Evolutionary conservation across 1,284 basidiomycete genomes (phyloP).

Genomic region (Leccinum discolor): DNA sequence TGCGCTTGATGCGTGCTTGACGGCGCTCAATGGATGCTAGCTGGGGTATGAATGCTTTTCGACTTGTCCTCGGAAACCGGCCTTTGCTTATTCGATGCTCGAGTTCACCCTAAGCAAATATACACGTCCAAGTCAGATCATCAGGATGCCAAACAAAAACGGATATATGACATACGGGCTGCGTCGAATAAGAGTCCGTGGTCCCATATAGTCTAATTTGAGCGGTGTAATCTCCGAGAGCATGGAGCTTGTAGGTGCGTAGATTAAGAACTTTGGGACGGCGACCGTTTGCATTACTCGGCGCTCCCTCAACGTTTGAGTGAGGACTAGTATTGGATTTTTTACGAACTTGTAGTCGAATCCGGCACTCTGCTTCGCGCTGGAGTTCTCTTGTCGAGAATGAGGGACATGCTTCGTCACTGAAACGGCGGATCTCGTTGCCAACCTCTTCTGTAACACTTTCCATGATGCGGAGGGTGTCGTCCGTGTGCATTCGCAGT

Average conservation of each 20-base stretch:
- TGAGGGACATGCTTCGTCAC: neutral
- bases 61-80: neutral
- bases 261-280: neutral
- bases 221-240: neutral
- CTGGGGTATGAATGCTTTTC: neutral
- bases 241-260: neutral
- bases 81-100: neutral
- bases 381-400: neutral
- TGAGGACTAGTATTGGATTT: neutral
- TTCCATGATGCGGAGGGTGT: neutral
- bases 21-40: neutral
- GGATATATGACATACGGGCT: neutral
- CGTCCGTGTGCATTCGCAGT: neutral
- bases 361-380: neutral
- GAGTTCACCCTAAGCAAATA: neutral
- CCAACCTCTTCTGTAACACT: neutral
- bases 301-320: neutral
- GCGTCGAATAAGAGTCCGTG: neutral
- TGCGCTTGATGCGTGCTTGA: neutral
- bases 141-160: neutral
- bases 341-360: neutral
- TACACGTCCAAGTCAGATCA: neutral
- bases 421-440: neutral
- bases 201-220: neutral
- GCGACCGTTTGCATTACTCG: neutral